Percentiles rank a stretch among this genome's conserved stretches.
Conservation (phyloP, 257 asterid genomes). For the Henckelia pumila region DNA sequence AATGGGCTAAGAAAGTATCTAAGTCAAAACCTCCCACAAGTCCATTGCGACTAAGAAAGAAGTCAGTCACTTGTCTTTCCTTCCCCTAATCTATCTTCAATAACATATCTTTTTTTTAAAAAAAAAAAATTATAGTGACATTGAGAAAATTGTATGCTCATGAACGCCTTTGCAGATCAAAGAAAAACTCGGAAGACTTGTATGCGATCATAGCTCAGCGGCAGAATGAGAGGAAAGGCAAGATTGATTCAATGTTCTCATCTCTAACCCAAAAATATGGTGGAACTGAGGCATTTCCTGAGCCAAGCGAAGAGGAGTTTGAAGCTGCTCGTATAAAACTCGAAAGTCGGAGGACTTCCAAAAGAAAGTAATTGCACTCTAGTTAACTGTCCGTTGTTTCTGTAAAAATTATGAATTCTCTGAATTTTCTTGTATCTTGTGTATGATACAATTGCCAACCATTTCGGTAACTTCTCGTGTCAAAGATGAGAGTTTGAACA, state of each 20-base stretch:
- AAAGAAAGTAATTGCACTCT: conserved; percentile 43
- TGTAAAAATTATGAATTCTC: not conserved
- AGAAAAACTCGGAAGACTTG: conserved; percentile 62
- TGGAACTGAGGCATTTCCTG: conserved; percentile 46
- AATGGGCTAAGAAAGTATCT: conserved; percentile 84
- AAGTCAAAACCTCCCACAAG: conserved; percentile 87
- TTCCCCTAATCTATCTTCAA: not conserved
- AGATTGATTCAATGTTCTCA: conserved; percentile 74
- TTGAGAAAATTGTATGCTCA: not conserved
- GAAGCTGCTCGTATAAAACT: conserved; percentile 75
- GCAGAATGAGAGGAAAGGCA: conserved; percentile 72
- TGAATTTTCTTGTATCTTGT: conserved; percentile 5
- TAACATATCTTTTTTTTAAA: not conserved
- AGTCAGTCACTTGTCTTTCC: conserved; percentile 41
- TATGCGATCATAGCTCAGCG: conserved; percentile 69
- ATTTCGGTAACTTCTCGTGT: not conserved
- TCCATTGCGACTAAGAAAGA: conserved; percentile 59
- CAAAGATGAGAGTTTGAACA: not conserved
- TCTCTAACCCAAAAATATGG: conserved; percentile 75
- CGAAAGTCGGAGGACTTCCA: conserved; percentile 56
- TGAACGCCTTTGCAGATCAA: conserved; percentile 45
- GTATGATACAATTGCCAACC: conserved; percentile 16
- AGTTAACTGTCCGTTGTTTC: not conserved
- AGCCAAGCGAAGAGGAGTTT: conserved; percentile 92
- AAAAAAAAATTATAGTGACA: no score